These are phyloP conservation scores for Rubroshorea leprosula DNA, from an alignment of 345 rosid species.

Conservation along the genomic window DNA sequence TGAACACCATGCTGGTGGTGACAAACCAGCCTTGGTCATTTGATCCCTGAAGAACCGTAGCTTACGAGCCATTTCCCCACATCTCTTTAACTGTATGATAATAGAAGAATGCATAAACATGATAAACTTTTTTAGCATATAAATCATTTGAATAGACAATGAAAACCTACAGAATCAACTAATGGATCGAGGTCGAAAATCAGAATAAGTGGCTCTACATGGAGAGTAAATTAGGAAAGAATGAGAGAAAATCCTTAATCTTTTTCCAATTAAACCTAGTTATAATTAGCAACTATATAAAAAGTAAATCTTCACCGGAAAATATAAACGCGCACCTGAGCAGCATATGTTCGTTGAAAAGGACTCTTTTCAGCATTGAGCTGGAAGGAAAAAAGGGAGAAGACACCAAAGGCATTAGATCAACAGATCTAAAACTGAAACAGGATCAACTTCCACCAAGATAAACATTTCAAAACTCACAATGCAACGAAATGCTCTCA, in stretches of 20 bases:
- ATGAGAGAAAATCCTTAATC: neutral
- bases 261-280: neutral
- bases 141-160: too few species aligned
- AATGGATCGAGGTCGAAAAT: too few species aligned
- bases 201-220: too few species aligned
- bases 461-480: neutral
- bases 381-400: constrained; percentile 26
- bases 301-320: neutral
- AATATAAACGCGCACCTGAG: constrained; percentile 39
- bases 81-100: constrained; percentile 44
- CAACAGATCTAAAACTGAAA: neutral
- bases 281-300: neutral
- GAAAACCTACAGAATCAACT: too few species aligned
- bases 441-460: neutral
- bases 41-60: constrained; percentile 51
- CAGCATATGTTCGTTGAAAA: constrained; percentile 57
- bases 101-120: neutral
- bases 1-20: constrained; percentile 26
- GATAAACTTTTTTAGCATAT: too few species aligned
- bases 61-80: constrained; percentile 64
- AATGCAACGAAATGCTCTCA: neutral
- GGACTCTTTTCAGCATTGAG: constrained; percentile 64
- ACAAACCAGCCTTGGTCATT: constrained; percentile 51
- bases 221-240: neutral
- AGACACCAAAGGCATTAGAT: neutral